Base-by-base conservation (phyloP, 495 filamentous ascomycete genomes). In the Neurospora hispaniola region DNA sequence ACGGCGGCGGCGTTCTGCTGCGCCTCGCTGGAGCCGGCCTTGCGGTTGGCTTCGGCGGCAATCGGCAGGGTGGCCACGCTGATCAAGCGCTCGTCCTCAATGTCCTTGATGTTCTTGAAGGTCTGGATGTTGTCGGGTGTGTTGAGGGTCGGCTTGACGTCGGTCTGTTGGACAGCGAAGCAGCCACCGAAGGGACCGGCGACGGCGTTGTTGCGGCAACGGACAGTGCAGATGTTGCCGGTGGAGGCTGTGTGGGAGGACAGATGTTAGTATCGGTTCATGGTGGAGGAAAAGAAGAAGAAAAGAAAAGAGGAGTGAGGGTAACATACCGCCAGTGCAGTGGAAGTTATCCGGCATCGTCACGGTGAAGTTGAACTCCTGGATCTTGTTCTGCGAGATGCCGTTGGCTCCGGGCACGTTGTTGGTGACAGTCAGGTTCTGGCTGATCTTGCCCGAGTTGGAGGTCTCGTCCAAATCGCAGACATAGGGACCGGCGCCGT, bases 151-250 rank as follows among this genome's bases (percentile, higher is more conserved):
- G 82, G 73, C 11, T 76, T 71, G 0, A 75, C 74, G 70, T 85
- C 83, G 18, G 73, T 74, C 43, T 86, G 84, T 70, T 86, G 83
- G 0, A 86, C 84, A 38, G 84, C 79, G 68, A 86, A 84, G 71
- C 83, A 84, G 10, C 81, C 79, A 68, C 88, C 87, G 75, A 89
- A 90, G 1, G 88, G 87, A 0, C 87, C 87, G 0, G 88, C 87
- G 12, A 84, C 79, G 11, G 87, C 86, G 40, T 81, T 82, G 76
- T 90, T 90, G 27, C 85, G 78, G 76, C 88, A 85, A 4, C 86
- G 79, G 7, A 89, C 83, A 38, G 88, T 86, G 82, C 88, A 89
- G 71, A 89, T 84, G 66, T 88, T 85, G 4, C 80, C 80, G 0
- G 81, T 80, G 8, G 82, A 85, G 9, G 78, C 84, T 84, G 31